Base-by-base conservation (phyloP, 164 flowering plant genomes). In the Dillenia suffruticosa region DNA sequence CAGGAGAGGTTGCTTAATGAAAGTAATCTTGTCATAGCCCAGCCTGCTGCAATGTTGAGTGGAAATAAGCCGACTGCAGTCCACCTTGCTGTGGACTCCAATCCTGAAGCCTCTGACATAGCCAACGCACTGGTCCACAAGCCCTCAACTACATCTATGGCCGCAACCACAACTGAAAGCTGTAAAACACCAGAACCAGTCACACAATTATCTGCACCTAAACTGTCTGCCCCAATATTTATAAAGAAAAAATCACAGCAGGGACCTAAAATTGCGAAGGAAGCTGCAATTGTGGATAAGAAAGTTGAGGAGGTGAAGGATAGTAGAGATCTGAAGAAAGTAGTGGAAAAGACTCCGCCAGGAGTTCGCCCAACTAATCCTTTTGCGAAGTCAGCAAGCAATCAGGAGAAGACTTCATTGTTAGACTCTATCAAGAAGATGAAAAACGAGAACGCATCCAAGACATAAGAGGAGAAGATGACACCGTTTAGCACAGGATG, bases 1-100 rank as follows among this genome's bases (percentile, higher is more conserved):
- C 81, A 92, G 98, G 91, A 89, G 70, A 80, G 94, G 49, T 48
- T 92, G 71, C 79, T 69, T 13, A 76, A 63, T 46, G 88, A 84
- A 71, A 44, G 62, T 13, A 66, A 13, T 54, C 65, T 16, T 8
- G 1, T 46, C 55, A 66, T 40, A 60, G 46, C 58, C 24, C 63
- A 14, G 16, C 50, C 40, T 61, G 40, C 40, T 32, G 40, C 7
- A 4, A 32, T 89, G 70, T 78, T 69, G 12, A 76, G 63, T 46
- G 88, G 83, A 71, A 44, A 62, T 13, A 64, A 13, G 55, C 65
- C 24, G 5, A 1, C 24, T 51, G 64, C 26, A 60, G 46, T 61
- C 24, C 63, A 14, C 15, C 50, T 19, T 61, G 40, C 40, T 32
- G 7, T 7, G 40, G 0, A 32, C 40, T 32, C 40, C 40, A 32